Conservation (phyloP, 345 rosid species). For the Hibiscus mutabilis region DNA sequence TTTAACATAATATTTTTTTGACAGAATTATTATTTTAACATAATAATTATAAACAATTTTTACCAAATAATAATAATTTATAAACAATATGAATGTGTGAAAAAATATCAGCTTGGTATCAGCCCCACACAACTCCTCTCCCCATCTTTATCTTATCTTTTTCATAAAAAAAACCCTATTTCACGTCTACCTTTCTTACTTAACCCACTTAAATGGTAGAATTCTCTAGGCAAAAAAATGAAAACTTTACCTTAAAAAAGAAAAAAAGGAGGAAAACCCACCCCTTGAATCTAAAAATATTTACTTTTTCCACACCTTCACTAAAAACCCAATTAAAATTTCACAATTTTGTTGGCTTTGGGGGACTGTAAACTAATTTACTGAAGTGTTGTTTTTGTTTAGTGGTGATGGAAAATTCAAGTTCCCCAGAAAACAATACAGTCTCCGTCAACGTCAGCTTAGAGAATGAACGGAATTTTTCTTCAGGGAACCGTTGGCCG, state of each 20-base stretch:
- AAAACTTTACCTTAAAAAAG: constrained; percentile 5
- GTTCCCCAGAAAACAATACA: constrained; percentile 23
- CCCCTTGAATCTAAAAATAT: constrained; percentile 5
- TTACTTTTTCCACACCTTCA: constrained; percentile 2
- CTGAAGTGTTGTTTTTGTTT: background rate
- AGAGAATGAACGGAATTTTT: constrained; percentile 37
- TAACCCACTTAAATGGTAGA: constrained; percentile 12
- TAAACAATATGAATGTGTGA: background rate
- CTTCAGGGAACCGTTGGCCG: constrained; percentile 73
- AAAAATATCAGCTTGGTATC: constrained; percentile 10
- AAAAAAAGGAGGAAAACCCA: background rate
- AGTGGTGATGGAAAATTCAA: constrained; percentile 32
- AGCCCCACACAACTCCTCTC: constrained; percentile 14
- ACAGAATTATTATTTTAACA: no score
- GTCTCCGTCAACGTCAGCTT: constrained; percentile 6
- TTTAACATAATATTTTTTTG: no score
- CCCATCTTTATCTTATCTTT: constrained; percentile 7
- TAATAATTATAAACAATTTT: no score
- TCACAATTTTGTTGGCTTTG: constrained; percentile 14
- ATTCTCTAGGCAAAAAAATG: background rate
- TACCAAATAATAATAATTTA: background rate
- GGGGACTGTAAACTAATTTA: constrained; percentile 19
- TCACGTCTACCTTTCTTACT: constrained; percentile 17
- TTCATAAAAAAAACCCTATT: constrained; percentile 17
- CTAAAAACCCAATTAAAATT: constrained; percentile 9